Evolutionary conservation across 192 early-diverging fungal species (phyloP).

Genomic region (Podila minutissima): DNA sequence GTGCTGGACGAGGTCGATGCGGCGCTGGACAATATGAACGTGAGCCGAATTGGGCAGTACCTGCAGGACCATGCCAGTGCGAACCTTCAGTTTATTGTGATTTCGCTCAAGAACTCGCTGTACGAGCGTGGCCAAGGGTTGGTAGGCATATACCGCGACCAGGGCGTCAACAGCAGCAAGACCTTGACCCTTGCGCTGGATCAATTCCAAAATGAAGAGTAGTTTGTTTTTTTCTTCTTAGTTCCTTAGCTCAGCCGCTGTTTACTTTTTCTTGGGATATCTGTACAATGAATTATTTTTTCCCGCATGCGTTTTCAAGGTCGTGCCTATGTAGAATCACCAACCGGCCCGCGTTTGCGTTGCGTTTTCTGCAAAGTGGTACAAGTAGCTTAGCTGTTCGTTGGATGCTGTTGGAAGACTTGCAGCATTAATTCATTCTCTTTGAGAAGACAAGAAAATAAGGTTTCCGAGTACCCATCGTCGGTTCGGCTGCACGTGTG

Average conservation of each 20-base stretch:
- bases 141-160: conserved; percentile 97
- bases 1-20: conserved; percentile 99
- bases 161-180: conserved; percentile 82
- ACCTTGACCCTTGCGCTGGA: conserved; percentile 75
- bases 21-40: conserved; percentile 97
- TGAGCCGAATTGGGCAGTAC: conserved; percentile 91
- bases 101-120: conserved; percentile 93
- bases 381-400: too few species aligned
- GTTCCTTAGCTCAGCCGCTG: background rate
- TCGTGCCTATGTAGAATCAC: too few species aligned
- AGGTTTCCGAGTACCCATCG: too few species aligned
- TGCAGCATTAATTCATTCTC: too few species aligned
- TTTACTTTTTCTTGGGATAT: background rate
- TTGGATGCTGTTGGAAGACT: too few species aligned
- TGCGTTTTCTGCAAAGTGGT: too few species aligned
- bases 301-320: too few species aligned
- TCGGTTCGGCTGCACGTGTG: too few species aligned
- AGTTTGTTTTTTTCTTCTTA: background rate
- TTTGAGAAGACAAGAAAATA: too few species aligned
- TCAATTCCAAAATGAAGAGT: conserved; percentile 30
- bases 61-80: conserved; percentile 77
- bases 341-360: too few species aligned
- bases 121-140: conserved; percentile 94
- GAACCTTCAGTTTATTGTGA: conserved; percentile 96
- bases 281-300: background rate